These are phyloP conservation scores for Aspergillus coremiiformis DNA, from an alignment of 495 filamentous ascomycete species.

Conservation along the genomic window DNA sequence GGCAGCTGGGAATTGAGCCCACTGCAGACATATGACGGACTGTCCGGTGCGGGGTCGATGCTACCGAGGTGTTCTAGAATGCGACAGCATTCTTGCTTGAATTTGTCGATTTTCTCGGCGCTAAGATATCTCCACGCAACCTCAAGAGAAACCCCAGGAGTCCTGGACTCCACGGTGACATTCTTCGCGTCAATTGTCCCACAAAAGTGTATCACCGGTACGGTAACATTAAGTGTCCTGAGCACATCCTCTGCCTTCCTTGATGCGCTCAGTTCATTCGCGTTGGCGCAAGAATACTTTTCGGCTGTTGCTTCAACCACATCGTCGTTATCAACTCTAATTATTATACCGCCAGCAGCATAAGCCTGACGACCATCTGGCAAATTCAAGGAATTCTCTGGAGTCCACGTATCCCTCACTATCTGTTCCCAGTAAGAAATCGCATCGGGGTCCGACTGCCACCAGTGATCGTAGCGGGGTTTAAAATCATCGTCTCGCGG, in stretches of 20 bases:
- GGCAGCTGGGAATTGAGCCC: constrained; percentile 29
- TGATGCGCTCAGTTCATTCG: constrained; percentile 34
- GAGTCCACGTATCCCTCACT: constrained; percentile 23
- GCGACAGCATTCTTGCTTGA: constrained; percentile 35
- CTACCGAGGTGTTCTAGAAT: constrained; percentile 24
- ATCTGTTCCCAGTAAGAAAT: constrained; percentile 32
- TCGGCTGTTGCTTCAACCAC: constrained; percentile 20
- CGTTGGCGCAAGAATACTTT: constrained; percentile 53
- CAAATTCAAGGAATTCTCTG: constrained; percentile 32
- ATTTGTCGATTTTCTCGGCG: constrained; percentile 21
- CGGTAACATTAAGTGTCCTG: constrained; percentile 26
- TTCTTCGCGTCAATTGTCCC: constrained; percentile 36
- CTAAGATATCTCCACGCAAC: constrained; percentile 38
- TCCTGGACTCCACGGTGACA: constrained; percentile 35
- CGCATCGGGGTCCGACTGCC: constrained; percentile 23
- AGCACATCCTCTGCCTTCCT: constrained; percentile 34
- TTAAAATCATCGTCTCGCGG: constrained; percentile 33
- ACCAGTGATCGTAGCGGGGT: constrained; percentile 32
- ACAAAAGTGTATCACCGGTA: constrained; percentile 36
- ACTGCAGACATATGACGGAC: constrained; percentile 33
- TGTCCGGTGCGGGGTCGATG: constrained; percentile 19
- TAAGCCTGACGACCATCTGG: constrained; percentile 29
- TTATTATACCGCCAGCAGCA: constrained; percentile 34
- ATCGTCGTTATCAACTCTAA: constrained; percentile 31
- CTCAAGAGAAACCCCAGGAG: constrained; percentile 39